Base-by-base conservation (phyloP, 352 stramenopile species). In the Globisporangium abappressorium region DNA sequence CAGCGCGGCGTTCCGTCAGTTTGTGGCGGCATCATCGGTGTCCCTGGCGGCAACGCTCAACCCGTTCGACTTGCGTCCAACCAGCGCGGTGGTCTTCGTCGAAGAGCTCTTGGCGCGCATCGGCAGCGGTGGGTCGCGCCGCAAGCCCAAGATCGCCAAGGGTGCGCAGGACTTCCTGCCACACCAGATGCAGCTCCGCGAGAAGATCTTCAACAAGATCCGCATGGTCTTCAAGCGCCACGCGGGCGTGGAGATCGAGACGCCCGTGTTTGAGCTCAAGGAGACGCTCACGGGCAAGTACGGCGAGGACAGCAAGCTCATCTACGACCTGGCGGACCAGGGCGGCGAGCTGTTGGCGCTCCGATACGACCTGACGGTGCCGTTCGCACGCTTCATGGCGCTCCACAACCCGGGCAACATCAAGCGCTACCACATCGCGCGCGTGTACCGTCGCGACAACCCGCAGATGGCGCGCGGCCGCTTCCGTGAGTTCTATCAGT, bases 401-500 rank as follows among this genome's bases (percentile, higher is more conserved):
- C 76, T 99, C 20, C 97, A 99, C 83, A 92, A 87, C 72, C 90
- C 98, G 6, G 96, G 97, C 46, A 99, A 99, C 77, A 99, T 99
- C 68, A 99, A 99, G 79, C 91, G 97, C 51, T 99, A 94, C 84
- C 97, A 99, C 79, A 99, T 99, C 70, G 97, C 95, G 30, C 97
- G 97, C 70, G 96, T 98, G 22, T 99, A 99, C 80, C 82, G 97
- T 36, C 89, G 97, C 58, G 97, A 99, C 84, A 97, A 98, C 73
- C 96, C 96, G 53, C 83, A 96, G 57, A 92, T 98, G 79, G 91
- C 89, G 24, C 92, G 93, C 46, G 97, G 97, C 55, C 87, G 97
- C 62, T 99, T 99, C 81, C 90, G 97, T 57, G 97, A 99, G 73
- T 99, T 99, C 77, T 99, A 99, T 84, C 97, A 99, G 78, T 99